Evolutionary conservation across 2,329 filamentous ascomycete genomes (phyloP).

Genomic region (Colletotrichum sp.): DNA sequence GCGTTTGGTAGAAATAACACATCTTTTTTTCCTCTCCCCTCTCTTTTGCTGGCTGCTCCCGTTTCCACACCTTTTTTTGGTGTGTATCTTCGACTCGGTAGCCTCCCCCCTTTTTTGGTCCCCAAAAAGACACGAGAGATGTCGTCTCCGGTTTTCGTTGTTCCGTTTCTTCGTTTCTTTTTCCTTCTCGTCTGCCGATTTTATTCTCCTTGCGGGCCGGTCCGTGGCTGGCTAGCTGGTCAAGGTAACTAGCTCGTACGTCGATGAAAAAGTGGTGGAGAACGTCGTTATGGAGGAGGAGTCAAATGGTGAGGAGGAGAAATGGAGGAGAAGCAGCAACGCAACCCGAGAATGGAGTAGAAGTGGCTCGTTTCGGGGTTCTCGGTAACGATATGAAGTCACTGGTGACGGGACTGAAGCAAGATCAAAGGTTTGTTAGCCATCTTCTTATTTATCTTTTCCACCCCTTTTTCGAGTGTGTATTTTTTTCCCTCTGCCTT

Average conservation of each 20-base stretch:
- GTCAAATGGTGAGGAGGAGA: neutral
- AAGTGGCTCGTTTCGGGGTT: constrained; percentile 18
- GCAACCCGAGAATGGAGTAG: constrained; percentile 10
- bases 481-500: neutral
- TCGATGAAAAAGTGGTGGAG: constrained; percentile 7
- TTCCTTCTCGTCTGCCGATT: neutral
- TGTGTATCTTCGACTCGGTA: neutral
- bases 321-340: neutral
- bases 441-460: constrained; percentile 21
- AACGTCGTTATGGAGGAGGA: constrained; percentile 3
- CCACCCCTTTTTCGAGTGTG: neutral
- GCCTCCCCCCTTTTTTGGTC: neutral
- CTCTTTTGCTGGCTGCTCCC: neutral
- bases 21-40: constrained; percentile 52
- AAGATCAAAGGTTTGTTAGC: constrained; percentile 16
- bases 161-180: neutral
- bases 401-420: constrained; percentile 8
- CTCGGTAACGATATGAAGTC: constrained; percentile 16
- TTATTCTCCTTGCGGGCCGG: constrained; percentile 3
- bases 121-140: neutral
- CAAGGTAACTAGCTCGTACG: neutral
- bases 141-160: neutral
- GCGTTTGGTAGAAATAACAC: constrained; percentile 96
- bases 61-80: neutral
- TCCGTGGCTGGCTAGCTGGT: constrained; percentile 11